Conservation (phyloP, 306 rosid genomes). For the Cajanus cajan region DNA sequence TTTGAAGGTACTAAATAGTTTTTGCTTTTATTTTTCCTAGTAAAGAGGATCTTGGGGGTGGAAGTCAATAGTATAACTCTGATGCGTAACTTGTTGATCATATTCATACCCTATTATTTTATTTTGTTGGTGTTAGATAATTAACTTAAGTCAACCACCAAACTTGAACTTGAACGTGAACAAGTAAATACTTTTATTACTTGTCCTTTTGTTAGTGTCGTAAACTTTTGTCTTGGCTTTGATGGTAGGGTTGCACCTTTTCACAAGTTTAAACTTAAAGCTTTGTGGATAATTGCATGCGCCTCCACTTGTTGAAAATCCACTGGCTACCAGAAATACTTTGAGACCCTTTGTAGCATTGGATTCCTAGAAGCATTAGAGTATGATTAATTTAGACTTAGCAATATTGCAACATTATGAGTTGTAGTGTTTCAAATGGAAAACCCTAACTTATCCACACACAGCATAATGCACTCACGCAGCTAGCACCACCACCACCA, state of each 20-base stretch:
- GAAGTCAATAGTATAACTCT: neutral
- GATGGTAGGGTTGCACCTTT: constrained; percentile 37
- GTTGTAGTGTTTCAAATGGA: constrained; percentile 31
- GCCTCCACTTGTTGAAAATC: constrained; percentile 31
- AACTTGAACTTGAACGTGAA: neutral
- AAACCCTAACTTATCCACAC: constrained; percentile 17
- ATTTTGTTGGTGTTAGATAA: neutral
- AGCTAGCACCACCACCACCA: constrained; percentile 30
- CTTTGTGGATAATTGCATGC: constrained; percentile 16
- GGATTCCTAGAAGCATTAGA: constrained; percentile 56
- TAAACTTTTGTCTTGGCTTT: constrained; percentile 37
- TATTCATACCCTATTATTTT: neutral
- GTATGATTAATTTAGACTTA: constrained; percentile 7
- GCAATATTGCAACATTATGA: constrained; percentile 20
- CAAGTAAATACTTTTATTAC: neutral
- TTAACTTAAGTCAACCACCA: constrained; percentile 26
- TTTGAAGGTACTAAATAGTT: neutral
- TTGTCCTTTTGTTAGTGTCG: constrained; percentile 11
- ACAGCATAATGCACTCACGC: neutral
- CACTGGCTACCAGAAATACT: constrained; percentile 25
- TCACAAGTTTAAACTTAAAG: constrained; percentile 10
- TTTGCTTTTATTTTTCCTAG: neutral
- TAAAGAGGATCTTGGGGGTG: neutral
- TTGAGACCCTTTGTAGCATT: constrained; percentile 28
- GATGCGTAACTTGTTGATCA: neutral